Base-by-base conservation (phyloP, 2,329 filamentous ascomycete species). In the Arthrobotrys sphaeroides region DNA sequence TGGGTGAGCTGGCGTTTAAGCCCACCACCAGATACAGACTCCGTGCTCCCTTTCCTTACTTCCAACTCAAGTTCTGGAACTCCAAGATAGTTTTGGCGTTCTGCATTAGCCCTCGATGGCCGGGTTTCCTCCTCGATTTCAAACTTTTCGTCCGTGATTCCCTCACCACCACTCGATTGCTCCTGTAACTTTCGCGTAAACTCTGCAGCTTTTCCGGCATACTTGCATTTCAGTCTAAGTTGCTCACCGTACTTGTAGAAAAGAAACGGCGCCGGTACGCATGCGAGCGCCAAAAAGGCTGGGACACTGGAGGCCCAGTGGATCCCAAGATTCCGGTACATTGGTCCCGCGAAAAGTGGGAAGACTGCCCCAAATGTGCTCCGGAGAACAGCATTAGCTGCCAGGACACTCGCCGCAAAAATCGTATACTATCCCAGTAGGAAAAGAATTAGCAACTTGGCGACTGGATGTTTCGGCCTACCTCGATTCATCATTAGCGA, bases 401-500 rank as follows among this genome's bases (percentile, higher is more conserved):
- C 91, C 3, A 94, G 84, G 0, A 90, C 90, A 0, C 89, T 91
- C 0, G 91, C 91, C 0, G 91, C 91, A 77, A 90, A 94, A 82
- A 84, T 79, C 83, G 64, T 69, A 22, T 75, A 75, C 64, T 67
- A 55, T 31, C 4, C 13, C 7, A 13, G n/a, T 5, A 28, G 13
- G 22, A 43, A 13, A n/a, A n/a, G n/a, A n/a, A n/a, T 24, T 38
- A 36, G n/a, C 26, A 42, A 43, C 9, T n/a, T 26, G 26, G 7
- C 12, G 5, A 40, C 13, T 28, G 13, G 55, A 26, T 18, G 2
- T 16, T 42, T 5, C 20, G 3, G 7, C 5, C 10, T 60, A 13
- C 18, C 28, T 7, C 26, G 6, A 18, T 33, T 10, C 18, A 89
- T 4, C 7, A 12, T 13, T 7, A 24, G n/a, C n/a, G n/a, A n/a